phyloP scores from a whole-genome alignment of 768 basidiomycete genomes.

The Mycena sanguinolenta region DNA sequence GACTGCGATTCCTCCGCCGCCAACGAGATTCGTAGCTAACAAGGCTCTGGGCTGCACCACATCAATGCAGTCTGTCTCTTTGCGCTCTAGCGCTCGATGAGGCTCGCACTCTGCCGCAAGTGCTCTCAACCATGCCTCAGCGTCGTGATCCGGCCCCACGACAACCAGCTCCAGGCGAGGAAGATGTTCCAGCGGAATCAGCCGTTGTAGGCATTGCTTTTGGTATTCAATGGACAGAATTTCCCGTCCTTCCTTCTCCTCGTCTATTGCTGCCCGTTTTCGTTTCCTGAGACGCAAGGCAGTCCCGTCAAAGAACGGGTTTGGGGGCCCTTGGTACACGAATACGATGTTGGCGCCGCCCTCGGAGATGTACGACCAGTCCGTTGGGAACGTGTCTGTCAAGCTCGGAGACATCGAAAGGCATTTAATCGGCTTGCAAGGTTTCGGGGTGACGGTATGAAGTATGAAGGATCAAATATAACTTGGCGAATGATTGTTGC shows the following conservation, averaged over 20 bases:
- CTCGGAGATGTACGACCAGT: conserved; percentile 92
- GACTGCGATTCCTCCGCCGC: conserved; percentile 73
- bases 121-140: conserved; percentile 67
- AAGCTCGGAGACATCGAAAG: conserved; percentile 6
- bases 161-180: conserved; percentile 67
- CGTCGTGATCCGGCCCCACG: conserved; percentile 48
- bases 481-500: no score
- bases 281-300: conserved; percentile 85
- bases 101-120: conserved; percentile 62
- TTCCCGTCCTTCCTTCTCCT: conserved; percentile 29
- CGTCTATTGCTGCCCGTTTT: conserved; percentile 5
- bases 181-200: conserved; percentile 74
- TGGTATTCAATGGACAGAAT: conserved; percentile 67
- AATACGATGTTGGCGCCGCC: conserved; percentile 95
- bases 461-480: no score
- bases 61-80: conserved; percentile 72
- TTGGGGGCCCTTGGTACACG: conserved; percentile 74
- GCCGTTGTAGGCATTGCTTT: conserved; percentile 67
- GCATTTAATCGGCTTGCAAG: background rate
- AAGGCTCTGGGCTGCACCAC: conserved; percentile 66
- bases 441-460: no score
- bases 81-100: conserved; percentile 70
- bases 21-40: conserved; percentile 86
- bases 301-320: conserved; percentile 68
- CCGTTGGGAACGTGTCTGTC: conserved; percentile 52